These are phyloP conservation scores for Scalesia atractyloides DNA, from an alignment of 129 eudicot genomes.

Conservation along the genomic window DNA sequence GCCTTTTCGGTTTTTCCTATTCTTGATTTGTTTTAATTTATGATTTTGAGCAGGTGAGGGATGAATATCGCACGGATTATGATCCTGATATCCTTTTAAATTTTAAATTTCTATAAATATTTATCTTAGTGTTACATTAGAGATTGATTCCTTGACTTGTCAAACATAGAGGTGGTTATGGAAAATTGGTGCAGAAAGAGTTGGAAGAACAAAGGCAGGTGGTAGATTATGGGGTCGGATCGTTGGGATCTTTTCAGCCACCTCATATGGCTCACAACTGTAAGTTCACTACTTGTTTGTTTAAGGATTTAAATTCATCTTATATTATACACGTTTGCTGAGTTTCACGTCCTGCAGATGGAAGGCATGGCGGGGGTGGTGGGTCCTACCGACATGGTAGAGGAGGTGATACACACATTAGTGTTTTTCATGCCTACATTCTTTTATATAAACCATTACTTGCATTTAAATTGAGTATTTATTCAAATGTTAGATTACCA, in stretches of 20 bases:
- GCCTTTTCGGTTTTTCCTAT: not conserved
- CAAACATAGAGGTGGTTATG: slow-evolving; percentile 98
- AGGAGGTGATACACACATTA: slow-evolving; percentile 39
- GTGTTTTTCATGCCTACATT: not conserved
- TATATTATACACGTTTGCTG: not conserved
- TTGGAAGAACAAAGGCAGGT: slow-evolving; percentile 94
- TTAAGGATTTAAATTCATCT: not conserved
- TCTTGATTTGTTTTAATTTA: not conserved
- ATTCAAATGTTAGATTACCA: slow-evolving; percentile 45
- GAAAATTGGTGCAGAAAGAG: slow-evolving; percentile 82
- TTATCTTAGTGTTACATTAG: not conserved
- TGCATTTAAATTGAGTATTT: not conserved
- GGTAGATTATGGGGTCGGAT: slow-evolving; percentile 86
- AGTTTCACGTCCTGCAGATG: slow-evolving; percentile 39
- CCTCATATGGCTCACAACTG: slow-evolving; percentile 74
- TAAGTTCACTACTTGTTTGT: slow-evolving; percentile 45
- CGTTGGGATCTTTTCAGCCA: slow-evolving; percentile 72
- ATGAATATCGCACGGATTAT: slow-evolving; percentile 97
- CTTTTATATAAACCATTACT: not conserved
- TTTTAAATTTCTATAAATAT: not conserved
- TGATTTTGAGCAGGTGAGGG: slow-evolving; percentile 71
- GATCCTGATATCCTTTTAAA: slow-evolving; percentile 98
- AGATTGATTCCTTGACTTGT: slow-evolving; percentile 37
- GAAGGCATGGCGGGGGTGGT: slow-evolving; percentile 52
- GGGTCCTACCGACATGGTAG: slow-evolving; percentile 81